Evolutionary conservation across 2,329 filamentous ascomycete genomes (phyloP).

Genomic region (Hymenoscyphus occultus): DNA sequence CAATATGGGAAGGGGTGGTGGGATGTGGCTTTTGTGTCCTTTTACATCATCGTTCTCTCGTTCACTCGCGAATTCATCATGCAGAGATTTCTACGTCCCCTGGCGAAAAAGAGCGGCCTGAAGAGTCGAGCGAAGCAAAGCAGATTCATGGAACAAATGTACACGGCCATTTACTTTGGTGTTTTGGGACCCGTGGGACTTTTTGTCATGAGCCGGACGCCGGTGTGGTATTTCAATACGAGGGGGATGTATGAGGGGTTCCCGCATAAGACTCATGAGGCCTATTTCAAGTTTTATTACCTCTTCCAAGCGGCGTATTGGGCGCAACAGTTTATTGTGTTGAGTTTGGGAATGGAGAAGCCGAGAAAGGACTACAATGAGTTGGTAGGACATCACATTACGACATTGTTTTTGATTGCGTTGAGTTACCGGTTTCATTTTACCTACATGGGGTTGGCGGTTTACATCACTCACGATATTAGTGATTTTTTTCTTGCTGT

Average conservation of each 20-base stretch:
- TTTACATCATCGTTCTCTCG: conserved; percentile 84
- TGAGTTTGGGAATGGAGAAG: conserved; percentile 84
- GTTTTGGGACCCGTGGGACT: conserved; percentile 79
- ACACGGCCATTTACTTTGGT: conserved; percentile 87
- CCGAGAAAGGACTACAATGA: conserved; percentile 93
- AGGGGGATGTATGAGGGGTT: conserved; percentile 85
- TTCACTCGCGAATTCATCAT: conserved; percentile 95
- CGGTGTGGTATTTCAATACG: conserved; percentile 95
- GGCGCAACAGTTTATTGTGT: conserved; percentile 90
- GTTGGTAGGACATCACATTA: conserved; percentile 85
- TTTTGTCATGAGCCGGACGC: conserved; percentile 84
- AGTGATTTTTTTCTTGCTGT: conserved; percentile 93
- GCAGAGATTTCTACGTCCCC: conserved; percentile 79
- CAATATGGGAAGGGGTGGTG: conserved; percentile 85
- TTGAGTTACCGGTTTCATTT: conserved; percentile 95
- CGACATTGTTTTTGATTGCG: conserved; percentile 77
- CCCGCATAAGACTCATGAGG: conserved; percentile 79
- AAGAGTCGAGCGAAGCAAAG: conserved; percentile 73
- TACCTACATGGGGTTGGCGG: conserved; percentile 87
- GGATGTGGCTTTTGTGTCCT: conserved; percentile 82
- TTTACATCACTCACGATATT: conserved; percentile 92
- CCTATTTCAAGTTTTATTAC: conserved; percentile 88
- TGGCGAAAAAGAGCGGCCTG: conserved; percentile 69
- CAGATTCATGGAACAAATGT: conserved; percentile 94
- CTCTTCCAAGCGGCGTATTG: conserved; percentile 91